These are phyloP conservation scores for Aureobasidium sp. DNA, from an alignment of 2,329 filamentous ascomycete genomes.

Conservation along the genomic window DNA sequence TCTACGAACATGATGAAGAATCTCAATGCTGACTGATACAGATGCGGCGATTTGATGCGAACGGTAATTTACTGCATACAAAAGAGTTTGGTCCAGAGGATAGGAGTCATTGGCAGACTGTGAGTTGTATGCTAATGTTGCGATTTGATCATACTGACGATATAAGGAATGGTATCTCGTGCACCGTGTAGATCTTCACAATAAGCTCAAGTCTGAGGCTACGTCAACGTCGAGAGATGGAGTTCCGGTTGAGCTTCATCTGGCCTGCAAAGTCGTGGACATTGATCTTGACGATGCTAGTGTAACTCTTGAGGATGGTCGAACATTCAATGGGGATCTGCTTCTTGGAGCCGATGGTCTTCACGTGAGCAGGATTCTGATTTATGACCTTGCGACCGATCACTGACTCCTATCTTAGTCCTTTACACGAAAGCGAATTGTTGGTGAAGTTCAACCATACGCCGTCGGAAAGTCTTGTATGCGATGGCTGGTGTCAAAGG, in stretches of 20 bases:
- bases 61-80: not conserved
- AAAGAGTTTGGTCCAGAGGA: not conserved
- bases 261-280: slow-evolving; percentile 2
- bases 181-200: slow-evolving; percentile 6
- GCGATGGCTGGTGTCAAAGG: slow-evolving; percentile 8
- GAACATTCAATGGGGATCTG: not conserved
- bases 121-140: not conserved
- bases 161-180: slow-evolving; percentile 5
- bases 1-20: not conserved
- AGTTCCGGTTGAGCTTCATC: not conserved
- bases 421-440: not conserved
- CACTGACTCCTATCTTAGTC: not conserved
- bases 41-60: slow-evolving; percentile 2
- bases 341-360: slow-evolving; percentile 9
- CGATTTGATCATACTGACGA: not conserved
- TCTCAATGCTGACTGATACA: not conserved
- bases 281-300: not conserved
- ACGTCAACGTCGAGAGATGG: not conserved
- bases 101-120: slow-evolving; percentile 4
- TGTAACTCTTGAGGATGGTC: not conserved
- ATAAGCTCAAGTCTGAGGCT: slow-evolving; percentile 2
- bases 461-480: not conserved
- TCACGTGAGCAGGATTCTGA: not conserved
- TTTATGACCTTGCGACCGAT: too few species aligned
- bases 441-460: not conserved